Evolutionary conservation across 495 filamentous ascomycete genomes (phyloP), one percentile per base, ranked within the genome.

Genomic region (Podospora appendiculata): DNA sequence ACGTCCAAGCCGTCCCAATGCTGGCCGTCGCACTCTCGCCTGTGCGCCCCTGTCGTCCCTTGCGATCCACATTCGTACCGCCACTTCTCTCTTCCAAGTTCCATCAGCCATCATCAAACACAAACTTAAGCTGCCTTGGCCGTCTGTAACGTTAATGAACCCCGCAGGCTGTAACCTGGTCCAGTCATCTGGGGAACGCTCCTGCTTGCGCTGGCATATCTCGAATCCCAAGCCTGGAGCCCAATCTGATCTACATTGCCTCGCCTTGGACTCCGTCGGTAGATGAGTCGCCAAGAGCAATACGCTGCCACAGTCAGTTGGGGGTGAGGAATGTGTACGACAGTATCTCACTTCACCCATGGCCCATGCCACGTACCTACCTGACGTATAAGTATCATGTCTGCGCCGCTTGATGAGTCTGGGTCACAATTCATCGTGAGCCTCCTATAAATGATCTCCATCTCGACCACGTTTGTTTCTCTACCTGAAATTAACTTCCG

Each of bases 231-330:
- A 45, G 8, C 9, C 8, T 45, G n/a, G 18, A 1, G 38, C 46
- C 47, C 58, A 57, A 58, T 58, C 47, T 58, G 60, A 59, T 59
- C 57, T 45, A 48, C 60, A 56, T 63, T 60, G 51, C 55, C 46
- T 35, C 44, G 44, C 25, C 50, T 39, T 45, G 44, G 47, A 50
- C 18, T 38, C 45, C 41, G 36, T 47, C 51, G 55, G 51, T 55
- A 58, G 55, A 58, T 60, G 49, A 12, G 9, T 40, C 55, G 60
- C 60, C 60, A 63, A 63, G 59, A 48, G n/a, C 46, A 32, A 8
- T 25, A 25, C 25, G 5, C 25, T 2, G 13, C 36, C 16, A 49
- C 34, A 32, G 16, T 16, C 40, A 6, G 32, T 41, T 34, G 46
- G 36, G 51, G 25, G 12, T 18, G 45, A 36, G 1, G 32, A 48